Evolutionary conservation across 495 filamentous ascomycete genomes (phyloP), one percentile per base, ranked within the genome.

Genomic region (Chaetomium cochliodes): DNA sequence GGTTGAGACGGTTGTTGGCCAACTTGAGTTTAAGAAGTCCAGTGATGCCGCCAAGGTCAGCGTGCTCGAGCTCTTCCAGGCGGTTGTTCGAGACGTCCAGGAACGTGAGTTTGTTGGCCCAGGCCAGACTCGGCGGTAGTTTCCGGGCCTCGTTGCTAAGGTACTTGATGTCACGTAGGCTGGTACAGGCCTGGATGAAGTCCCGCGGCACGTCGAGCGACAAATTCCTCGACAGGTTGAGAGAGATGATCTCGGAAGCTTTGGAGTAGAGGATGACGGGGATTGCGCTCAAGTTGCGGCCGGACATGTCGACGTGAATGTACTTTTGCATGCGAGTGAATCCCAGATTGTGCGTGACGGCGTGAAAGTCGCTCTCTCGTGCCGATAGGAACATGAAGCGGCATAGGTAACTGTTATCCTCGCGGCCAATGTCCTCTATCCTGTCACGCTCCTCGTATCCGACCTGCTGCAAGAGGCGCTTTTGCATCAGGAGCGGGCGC

Each of bases 361-460:
- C 72, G 33, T 80, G 78, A 73, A 90, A 92, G n/a, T 91, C 90
- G 74, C 86, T 91, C 69, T 96, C 86, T 64, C 91, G 89, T 13
- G 89, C 89, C 12, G 93, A 92, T 56, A 97, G 80, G 73, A 98
- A 99, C 26, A 92, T 90, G 77, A 98, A 98, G 9, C 94, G 91
- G 70, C 93, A 93, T 8, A 99, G 82, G 68, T 98, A 98, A 70
- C 92, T 93, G 75, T 97, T 96, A 75, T 99, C 94, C 74, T 99
- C 94, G 51, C 94, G 86, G n/a, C 94, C 94, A 58, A 99, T 87
- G 63, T 97, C 94, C 70, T 97, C 93, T 49, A 98, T 86, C 46
- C 85, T 85, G 72, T 99, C 96, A 25, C 85, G 86, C 33, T 89
- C 84, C n/a, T 88, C 89, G 72, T 97, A 98, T 15, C 94, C 94